Percentiles rank a stretch among this genome's conserved stretches.
These are phyloP conservation scores for Botrytis deweyae DNA, from an alignment of 2,329 filamentous ascomycete genomes.

Conservation along the genomic window DNA sequence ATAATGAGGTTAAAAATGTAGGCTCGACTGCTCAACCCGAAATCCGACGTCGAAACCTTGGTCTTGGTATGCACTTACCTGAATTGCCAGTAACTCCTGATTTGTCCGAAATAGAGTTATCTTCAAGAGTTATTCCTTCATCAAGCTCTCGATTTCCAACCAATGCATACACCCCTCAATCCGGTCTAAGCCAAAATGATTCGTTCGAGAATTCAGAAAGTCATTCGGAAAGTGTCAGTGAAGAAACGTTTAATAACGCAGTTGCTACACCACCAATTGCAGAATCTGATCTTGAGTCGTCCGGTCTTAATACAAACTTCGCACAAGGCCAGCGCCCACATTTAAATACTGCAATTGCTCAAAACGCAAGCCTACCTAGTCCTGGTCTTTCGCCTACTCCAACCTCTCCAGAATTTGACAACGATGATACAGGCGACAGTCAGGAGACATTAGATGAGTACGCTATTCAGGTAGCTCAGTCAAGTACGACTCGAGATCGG, in stretches of 20 bases:
- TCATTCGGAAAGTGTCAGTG: constrained; percentile 33
- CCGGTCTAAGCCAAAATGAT: constrained; percentile 45
- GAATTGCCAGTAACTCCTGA: constrained; percentile 57
- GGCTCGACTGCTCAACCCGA: constrained; percentile 14
- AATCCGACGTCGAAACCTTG: constrained; percentile 25
- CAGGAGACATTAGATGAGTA: constrained; percentile 33
- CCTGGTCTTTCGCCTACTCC: constrained; percentile 91
- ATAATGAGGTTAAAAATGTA: constrained; percentile 24
- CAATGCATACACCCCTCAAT: constrained; percentile 48
- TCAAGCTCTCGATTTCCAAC: constrained; percentile 36
- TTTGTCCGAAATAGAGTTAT: constrained; percentile 51
- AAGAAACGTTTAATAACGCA: constrained; percentile 58
- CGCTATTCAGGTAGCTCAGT: constrained; percentile 38
- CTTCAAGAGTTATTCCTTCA: constrained; percentile 35
- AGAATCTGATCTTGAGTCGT: constrained; percentile 67
- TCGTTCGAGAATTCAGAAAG: constrained; percentile 35
- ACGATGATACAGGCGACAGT: constrained; percentile 40
- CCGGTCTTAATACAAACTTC: constrained; percentile 51
- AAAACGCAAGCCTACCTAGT: constrained; percentile 91
- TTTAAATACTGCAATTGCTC: constrained; percentile 69
- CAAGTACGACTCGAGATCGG: constrained; percentile 41
- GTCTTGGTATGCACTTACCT: constrained; percentile 31
- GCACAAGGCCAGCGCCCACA: constrained; percentile 49
- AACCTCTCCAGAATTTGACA: constrained; percentile 62
- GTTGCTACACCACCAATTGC: constrained; percentile 74